Evolutionary conservation across 2,329 filamentous ascomycete species (phyloP), one percentile per base, ranked within the genome.

Genomic region (Hymenoscyphus repandus): DNA sequence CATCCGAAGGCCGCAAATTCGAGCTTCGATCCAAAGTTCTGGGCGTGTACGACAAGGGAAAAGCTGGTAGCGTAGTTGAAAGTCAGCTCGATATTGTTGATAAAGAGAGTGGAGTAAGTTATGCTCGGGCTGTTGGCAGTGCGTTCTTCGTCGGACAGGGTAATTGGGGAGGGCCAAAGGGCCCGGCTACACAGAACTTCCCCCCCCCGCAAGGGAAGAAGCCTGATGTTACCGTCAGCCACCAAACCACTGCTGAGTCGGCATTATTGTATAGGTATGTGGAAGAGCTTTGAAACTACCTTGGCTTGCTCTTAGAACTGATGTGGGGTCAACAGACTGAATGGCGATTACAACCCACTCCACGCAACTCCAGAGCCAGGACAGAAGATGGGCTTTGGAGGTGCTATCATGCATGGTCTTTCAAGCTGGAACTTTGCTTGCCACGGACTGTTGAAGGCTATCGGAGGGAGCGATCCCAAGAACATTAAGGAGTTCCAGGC

Each of bases 341-440:
- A 95, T 62, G 90, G 90, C 58, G 91, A 96, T 73, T 96, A 96
- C 72, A 96, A 96, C 74, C 91, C 90, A 27, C 82, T 96, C 33
- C 90, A 96, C 67, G 90, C 89, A 6, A 88, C 87, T 15, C 90
- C 90, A 11, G 88, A 90, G 70, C 88, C 90, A 0, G 90, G 90
- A 54, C 72, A 80, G 70, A 86, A 90, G 72, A 95, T 96, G 88
- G 90, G 91, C 53, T 96, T 95, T 61, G 88, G 89, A 27, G 90
- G 90, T 32, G 76, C 82, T 60, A 96, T 96, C 69, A 87, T 95
- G 68, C 90, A 96, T 71, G 91, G 91, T 17, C 75, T 96, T 41
- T 95, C 85, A 73, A 88, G 83, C 61, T 96, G 88, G 85, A 96
- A 96, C 72, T 80, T 80, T 51, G 80, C 87, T 1, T 80, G 80